phyloP scores from a whole-genome alignment of 208 protist genomes.

The Tritrichomonas foetus region DNA sequence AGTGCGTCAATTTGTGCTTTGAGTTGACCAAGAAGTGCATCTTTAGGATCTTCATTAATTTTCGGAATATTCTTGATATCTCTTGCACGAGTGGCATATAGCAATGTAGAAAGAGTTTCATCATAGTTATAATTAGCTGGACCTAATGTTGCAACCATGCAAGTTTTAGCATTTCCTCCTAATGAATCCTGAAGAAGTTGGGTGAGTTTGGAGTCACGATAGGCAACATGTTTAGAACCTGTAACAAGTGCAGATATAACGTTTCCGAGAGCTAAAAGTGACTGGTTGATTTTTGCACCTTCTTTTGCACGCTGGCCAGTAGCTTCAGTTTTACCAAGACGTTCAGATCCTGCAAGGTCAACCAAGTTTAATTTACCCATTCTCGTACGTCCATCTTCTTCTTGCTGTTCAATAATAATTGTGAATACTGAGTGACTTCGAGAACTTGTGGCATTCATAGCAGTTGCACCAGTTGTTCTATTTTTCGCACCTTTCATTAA shows the following conservation, averaged over 20 bases:
- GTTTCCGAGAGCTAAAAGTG: conserved; percentile 64
- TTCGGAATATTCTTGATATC: conserved; percentile 73
- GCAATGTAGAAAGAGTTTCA: conserved; percentile 59
- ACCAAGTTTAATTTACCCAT: conserved; percentile 62
- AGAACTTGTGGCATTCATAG: conserved; percentile 52
- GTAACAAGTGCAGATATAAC: conserved; percentile 53
- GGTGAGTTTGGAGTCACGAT: conserved; percentile 68
- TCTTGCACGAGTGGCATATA: conserved; percentile 68
- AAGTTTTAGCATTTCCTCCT: conserved; percentile 65
- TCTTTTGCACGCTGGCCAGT: conserved; percentile 58
- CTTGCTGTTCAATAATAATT: conserved; percentile 55
- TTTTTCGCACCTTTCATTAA: conserved; percentile 44
- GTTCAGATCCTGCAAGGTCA: conserved; percentile 61
- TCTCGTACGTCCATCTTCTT: conserved; percentile 34
- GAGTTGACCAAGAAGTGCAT: conserved; percentile 67
- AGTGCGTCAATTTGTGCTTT: conserved; percentile 57
- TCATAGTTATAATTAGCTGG: conserved; percentile 64
- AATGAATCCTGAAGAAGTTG: conserved; percentile 55
- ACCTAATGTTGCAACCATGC: conserved; percentile 62
- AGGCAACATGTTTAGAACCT: conserved; percentile 64
- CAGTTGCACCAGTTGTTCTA: conserved; percentile 44
- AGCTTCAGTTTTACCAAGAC: conserved; percentile 59
- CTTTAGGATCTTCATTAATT: conserved; percentile 73
- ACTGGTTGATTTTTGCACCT: conserved; percentile 66
- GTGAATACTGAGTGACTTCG: conserved; percentile 64